Conservation (phyloP, 78 protist species). For the Dictyostelium capitatum region DNA sequence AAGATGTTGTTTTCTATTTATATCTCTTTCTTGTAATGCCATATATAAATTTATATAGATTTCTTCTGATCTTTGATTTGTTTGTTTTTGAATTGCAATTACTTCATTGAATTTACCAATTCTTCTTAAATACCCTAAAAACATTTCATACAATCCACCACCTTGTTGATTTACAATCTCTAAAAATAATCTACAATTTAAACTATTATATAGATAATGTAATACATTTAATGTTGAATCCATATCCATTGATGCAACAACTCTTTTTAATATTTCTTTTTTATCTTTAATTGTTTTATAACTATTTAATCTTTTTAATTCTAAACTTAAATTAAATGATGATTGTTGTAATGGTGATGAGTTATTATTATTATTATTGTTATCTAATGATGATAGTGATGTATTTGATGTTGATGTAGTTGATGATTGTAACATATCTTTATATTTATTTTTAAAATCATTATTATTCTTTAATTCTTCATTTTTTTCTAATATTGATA, state of each 20-base stretch:
- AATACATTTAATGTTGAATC: background rate
- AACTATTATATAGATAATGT: conserved; percentile 8
- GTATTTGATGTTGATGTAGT: background rate
- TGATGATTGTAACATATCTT: background rate
- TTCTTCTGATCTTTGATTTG: background rate
- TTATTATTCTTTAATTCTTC: background rate
- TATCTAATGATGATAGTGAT: background rate
- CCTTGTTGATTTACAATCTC: background rate
- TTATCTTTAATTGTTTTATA: conserved; percentile 9
- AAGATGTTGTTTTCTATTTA: background rate
- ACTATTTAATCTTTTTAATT: background rate
- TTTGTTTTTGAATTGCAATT: background rate
- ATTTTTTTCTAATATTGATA: conserved; percentile 3
- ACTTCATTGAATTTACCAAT: conserved; percentile 28
- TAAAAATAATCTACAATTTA: background rate
- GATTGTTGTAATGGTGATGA: background rate
- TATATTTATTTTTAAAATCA: conserved; percentile 15
- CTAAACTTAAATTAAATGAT: conserved; percentile 2
- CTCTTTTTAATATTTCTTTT: background rate
- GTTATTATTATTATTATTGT: background rate
- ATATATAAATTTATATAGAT: conserved; percentile 7
- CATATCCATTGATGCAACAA: conserved; percentile 5
- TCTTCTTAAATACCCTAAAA: conserved; percentile 9
- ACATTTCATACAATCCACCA: background rate
- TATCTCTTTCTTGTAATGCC: conserved; percentile 20